Percentiles rank a stretch among this genome's conserved stretches.
Evolutionary conservation across 805 yeast genomes (phyloP).

Genomic region (Naumovozyma dairenensis): DNA sequence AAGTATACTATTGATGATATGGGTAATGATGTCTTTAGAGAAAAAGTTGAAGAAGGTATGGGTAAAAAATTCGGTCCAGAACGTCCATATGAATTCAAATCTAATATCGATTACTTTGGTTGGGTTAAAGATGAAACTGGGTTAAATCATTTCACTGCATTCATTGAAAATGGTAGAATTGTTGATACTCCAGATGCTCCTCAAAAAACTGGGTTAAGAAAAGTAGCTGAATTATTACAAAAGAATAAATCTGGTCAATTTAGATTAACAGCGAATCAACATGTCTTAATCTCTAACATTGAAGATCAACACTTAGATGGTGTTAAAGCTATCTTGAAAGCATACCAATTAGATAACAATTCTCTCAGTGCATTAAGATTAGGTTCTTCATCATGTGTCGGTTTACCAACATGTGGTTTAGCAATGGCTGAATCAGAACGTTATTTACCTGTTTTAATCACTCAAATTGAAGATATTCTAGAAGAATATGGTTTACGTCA

Average conservation of each 20-base stretch:
- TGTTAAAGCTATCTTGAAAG: slow-evolving; percentile 53
- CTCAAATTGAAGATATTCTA: slow-evolving; percentile 73
- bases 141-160: slow-evolving; percentile 81
- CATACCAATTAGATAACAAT: slow-evolving; percentile 77
- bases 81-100: slow-evolving; percentile 64
- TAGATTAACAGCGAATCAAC: slow-evolving; percentile 94
- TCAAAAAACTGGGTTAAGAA: slow-evolving; percentile 77
- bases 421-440: slow-evolving; percentile 99
- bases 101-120: slow-evolving; percentile 86
- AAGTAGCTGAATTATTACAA: slow-evolving; percentile 61
- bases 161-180: slow-evolving; percentile 93
- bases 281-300: slow-evolving; percentile 65
- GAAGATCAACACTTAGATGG: slow-evolving; percentile 55
- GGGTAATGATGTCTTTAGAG: slow-evolving; percentile 77
- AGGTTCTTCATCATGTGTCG: slow-evolving; percentile 94
- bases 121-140: slow-evolving; percentile 86
- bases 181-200: slow-evolving; percentile 87
- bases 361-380: slow-evolving; percentile 75
- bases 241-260: slow-evolving; percentile 66
- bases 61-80: slow-evolving; percentile 68
- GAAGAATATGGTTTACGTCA: slow-evolving; percentile 91
- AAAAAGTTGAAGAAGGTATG: slow-evolving; percentile 72
- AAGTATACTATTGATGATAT: slow-evolving; percentile 93
- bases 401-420: slow-evolving; percentile 96
- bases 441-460: slow-evolving; percentile 65